Evolutionary conservation across 2,329 filamentous ascomycete species (phyloP), one percentile per base, ranked within the genome.

Genomic region (Phialophora expanda): DNA sequence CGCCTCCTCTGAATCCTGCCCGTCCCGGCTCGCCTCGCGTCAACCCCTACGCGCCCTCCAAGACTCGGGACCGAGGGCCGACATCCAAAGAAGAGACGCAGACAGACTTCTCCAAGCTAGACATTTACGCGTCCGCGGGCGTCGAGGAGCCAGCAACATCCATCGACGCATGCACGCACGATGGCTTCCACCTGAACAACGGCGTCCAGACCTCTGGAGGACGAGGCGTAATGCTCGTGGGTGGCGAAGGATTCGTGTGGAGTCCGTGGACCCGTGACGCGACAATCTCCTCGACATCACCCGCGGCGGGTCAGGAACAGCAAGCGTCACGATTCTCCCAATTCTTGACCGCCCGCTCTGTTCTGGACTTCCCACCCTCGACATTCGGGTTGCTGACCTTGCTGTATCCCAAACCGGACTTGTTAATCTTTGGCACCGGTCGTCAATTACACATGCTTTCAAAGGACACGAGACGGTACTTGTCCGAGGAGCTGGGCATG

Each of bases 191-290:
- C 70, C 83, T 99, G 54, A 90, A 95, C 78, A 96, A 89, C 73
- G 93, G 93, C 11, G 81, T 90, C 41, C 88, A 86, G 61, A 87
- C 96, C 32, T 80, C 81, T 1, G 87, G 86, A 54, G 89, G 89
- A 0, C 84, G 87, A 59, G 94, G 92, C 0, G 85, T 93, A 28
- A 76, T 99, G 68, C 83, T 99, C 4, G 85, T 97, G 1, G 89
- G 88, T 48, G 94, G 94, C 5, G 93, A 98, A 78, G 93, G 90
- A 0, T 98, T 97, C 76, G 80, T 83, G 58, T 99, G 95, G 95
- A 82, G 86, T 75, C 95, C 95, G 4, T 97, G 94, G 92, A 48
- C 41, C 12, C 22, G 14, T 55, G 28, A n/a, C 12, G 9, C 14
- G 4, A 59, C 50, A 11, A 46, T 6, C 41, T n/a, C 24, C 11